Conservation (phyloP, 2,329 filamentous ascomycete species). For the Fusarium pilosicola region DNA sequence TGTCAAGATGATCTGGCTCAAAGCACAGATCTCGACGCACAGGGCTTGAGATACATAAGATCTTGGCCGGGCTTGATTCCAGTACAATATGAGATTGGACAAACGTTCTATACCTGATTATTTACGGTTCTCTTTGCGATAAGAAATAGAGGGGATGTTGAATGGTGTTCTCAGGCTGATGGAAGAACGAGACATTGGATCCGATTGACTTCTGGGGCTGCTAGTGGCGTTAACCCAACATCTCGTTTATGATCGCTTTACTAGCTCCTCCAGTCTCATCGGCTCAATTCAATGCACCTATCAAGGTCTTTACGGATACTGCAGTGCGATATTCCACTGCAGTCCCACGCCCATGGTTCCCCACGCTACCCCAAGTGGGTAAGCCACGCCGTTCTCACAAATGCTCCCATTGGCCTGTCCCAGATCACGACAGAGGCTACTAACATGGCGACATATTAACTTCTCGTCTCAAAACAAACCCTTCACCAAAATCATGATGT, state of each 20-base stretch:
- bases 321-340: no score
- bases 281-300: not conserved
- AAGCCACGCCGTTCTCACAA: not conserved
- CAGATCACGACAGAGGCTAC: slow-evolving; percentile 24
- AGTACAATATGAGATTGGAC: accelerated
- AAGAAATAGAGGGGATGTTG: accelerated
- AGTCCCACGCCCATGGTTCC: not conserved
- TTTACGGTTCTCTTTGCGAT: no score
- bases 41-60: accelerated
- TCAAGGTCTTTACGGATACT: no score
- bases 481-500: not conserved
- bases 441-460: slow-evolving; percentile 25
- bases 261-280: no score
- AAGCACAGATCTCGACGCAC: not conserved
- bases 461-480: not conserved
- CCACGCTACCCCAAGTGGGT: not conserved
- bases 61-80: accelerated
- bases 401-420: not conserved
- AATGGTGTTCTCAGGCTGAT: not conserved
- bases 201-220: accelerated
- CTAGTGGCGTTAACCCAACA: no score
- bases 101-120: accelerated
- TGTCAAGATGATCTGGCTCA: no score
- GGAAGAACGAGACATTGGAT: not conserved
- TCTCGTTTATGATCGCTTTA: no score